Evolutionary conservation across 176 grass and related monocot species (phyloP).

Genomic region (Oryza longistaminata): DNA sequence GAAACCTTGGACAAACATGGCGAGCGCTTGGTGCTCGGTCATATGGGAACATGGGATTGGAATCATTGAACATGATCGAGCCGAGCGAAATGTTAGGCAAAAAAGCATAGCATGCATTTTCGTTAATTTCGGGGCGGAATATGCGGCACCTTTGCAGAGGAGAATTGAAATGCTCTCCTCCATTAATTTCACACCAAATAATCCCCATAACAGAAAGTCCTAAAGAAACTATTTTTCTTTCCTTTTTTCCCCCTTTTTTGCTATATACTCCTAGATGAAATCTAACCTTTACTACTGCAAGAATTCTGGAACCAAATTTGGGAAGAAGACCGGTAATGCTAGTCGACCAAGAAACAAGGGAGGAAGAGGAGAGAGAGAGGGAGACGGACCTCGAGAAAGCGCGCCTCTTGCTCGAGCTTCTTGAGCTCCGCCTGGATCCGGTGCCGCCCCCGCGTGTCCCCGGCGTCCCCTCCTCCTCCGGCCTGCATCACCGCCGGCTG

Average conservation of each 20-base stretch:
- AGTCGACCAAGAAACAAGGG: neutral
- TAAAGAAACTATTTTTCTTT: neutral
- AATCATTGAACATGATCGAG: neutral
- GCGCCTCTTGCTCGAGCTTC: conserved; percentile 65
- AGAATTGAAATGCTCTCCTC: neutral
- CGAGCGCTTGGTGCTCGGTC: neutral
- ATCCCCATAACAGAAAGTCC: neutral
- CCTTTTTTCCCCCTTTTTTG: neutral
- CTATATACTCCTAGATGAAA: neutral
- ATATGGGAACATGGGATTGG: neutral
- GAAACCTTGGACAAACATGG: conserved; percentile 6
- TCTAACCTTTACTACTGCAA: neutral
- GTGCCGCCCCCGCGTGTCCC: conserved; percentile 53
- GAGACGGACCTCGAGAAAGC: conserved; percentile 54
- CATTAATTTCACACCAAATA: neutral
- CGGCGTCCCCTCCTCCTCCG: conserved; percentile 4
- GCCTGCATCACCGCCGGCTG: conserved; percentile 38
- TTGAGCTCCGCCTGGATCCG: conserved; percentile 75
- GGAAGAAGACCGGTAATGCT: neutral
- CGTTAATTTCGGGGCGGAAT: neutral
- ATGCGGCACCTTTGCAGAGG: neutral
- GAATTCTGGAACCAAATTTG: neutral
- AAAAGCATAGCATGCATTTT: neutral
- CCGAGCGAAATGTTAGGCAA: neutral
- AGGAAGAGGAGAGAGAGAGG: neutral